Percentiles rank a stretch among this genome's conserved stretches.
phyloP scores from a whole-genome alignment of 2,329 filamentous ascomycete species.

The Aspergillus brunneoviolaceus region DNA sequence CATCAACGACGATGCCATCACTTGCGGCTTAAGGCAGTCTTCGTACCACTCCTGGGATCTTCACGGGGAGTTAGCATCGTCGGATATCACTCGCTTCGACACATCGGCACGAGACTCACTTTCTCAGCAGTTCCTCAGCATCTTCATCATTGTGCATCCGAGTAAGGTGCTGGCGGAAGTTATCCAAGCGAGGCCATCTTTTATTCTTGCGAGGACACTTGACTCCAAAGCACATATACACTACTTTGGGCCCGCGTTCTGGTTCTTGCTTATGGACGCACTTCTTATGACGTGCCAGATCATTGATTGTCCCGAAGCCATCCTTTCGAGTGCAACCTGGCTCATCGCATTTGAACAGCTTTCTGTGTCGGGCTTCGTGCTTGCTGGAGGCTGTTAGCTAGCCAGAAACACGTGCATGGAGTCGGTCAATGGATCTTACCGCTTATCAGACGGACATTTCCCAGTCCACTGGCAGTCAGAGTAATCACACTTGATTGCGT shows the following conservation, averaged over 20 bases:
- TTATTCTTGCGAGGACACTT: conserved; percentile 63
- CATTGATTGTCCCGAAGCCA: conserved; percentile 78
- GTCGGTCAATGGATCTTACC: conserved; percentile 24
- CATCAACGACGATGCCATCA: conserved; percentile 15
- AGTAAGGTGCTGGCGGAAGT: conserved; percentile 77
- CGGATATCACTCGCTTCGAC: background rate
- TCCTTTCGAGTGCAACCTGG: conserved; percentile 57
- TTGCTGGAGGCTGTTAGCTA: conserved; percentile 56
- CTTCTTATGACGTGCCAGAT: conserved; percentile 74
- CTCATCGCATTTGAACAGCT: conserved; percentile 63
- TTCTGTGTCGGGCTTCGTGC: conserved; percentile 68
- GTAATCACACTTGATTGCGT: conserved; percentile 32
- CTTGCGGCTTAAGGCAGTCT: conserved; percentile 22
- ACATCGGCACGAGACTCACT: conserved; percentile 37
- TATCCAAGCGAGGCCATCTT: conserved; percentile 77
- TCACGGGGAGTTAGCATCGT: background rate
- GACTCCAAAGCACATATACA: conserved; percentile 60
- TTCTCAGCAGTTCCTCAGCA: conserved; percentile 46
- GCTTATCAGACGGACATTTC: conserved; percentile 43
- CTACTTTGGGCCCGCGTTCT: conserved; percentile 49
- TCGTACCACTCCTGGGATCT: conserved; percentile 41
- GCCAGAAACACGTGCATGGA: background rate
- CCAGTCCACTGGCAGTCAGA: conserved; percentile 34
- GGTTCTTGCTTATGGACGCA: conserved; percentile 63
- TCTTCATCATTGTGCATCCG: conserved; percentile 62